These are phyloP conservation scores for Iberis pinnata DNA, from an alignment of 345 rosid species.

Conservation along the genomic window DNA sequence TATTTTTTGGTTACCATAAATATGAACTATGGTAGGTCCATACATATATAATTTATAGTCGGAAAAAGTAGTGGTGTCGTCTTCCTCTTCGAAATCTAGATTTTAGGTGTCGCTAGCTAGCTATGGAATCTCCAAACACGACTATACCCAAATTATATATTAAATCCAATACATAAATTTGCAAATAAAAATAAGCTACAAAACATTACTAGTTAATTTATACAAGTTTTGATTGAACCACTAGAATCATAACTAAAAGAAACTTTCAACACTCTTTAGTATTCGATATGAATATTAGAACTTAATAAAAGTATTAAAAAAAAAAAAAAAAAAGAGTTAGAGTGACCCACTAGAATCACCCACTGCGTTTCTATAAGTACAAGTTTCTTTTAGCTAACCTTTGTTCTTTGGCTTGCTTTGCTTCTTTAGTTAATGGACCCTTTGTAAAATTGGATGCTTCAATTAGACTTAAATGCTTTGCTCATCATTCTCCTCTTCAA, in stretches of 20 bases:
- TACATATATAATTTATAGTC: background rate
- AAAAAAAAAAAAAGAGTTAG: constrained; percentile 11
- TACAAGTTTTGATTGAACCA: no score
- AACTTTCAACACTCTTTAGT: background rate
- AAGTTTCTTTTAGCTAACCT: constrained; percentile 12
- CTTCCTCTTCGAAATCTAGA: no score
- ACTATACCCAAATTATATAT: no score
- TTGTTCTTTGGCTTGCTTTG: constrained; percentile 20
- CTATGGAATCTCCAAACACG: no score
- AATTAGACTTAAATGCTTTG: constrained; percentile 13
- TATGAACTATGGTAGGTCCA: constrained; percentile 1
- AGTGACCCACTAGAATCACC: constrained; percentile 26
- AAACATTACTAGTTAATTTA: no score
- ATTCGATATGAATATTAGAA: no score
- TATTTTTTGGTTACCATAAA: background rate
- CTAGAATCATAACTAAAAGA: background rate
- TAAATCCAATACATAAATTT: no score
- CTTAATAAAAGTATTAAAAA: no score
- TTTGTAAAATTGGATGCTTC: constrained; percentile 27
- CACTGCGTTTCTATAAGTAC: constrained; percentile 22
- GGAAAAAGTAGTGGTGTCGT: no score
- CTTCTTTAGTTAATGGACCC: constrained; percentile 22
- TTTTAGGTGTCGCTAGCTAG: no score
- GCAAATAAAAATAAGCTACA: no score
- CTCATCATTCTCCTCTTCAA: constrained; percentile 4